Evolutionary conservation across 78 protist species (phyloP).

Genomic region (Chrysochromulina tobinii): DNA sequence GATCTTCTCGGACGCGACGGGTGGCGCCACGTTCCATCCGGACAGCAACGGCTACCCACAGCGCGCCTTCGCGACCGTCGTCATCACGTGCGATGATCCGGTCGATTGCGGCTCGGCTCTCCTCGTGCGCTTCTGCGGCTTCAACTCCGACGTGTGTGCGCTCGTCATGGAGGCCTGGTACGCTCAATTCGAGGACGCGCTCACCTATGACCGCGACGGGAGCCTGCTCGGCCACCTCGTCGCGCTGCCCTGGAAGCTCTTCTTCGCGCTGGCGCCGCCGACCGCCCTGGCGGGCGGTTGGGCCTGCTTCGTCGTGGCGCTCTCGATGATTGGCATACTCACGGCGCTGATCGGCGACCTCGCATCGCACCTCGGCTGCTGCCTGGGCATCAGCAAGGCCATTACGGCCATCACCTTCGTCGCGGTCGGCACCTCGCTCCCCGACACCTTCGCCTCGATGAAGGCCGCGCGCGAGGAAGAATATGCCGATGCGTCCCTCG

Average conservation of each 20-base stretch:
- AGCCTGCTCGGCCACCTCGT: not conserved
- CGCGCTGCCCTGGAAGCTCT: slow-evolving; percentile 16
- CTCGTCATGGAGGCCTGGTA: no score
- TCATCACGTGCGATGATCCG: no score
- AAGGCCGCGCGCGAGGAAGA: slow-evolving; percentile 16
- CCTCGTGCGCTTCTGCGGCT: no score
- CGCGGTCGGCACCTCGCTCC: slow-evolving; percentile 42
- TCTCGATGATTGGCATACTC: slow-evolving; percentile 4
- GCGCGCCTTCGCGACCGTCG: no score
- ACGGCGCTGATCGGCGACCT: slow-evolving; percentile 1
- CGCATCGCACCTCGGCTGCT: slow-evolving; percentile 14
- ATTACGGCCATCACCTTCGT: slow-evolving; percentile 36
- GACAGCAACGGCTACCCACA: no score
- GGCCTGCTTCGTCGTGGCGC: slow-evolving; percentile 21
- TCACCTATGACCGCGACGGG: no score
- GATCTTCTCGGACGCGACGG: not conserved
- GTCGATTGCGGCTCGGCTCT: no score
- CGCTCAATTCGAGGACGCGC: no score
- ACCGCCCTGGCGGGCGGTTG: not conserved
- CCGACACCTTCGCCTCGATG: slow-evolving; percentile 34
- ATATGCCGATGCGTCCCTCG: slow-evolving; percentile 43
- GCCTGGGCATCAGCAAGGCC: not conserved
- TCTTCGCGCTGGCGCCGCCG: slow-evolving; percentile 31
- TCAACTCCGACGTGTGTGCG: no score
- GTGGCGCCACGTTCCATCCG: not conserved